Conservation (phyloP, 495 filamentous ascomycete species). For the Thozetella sp. region DNA sequence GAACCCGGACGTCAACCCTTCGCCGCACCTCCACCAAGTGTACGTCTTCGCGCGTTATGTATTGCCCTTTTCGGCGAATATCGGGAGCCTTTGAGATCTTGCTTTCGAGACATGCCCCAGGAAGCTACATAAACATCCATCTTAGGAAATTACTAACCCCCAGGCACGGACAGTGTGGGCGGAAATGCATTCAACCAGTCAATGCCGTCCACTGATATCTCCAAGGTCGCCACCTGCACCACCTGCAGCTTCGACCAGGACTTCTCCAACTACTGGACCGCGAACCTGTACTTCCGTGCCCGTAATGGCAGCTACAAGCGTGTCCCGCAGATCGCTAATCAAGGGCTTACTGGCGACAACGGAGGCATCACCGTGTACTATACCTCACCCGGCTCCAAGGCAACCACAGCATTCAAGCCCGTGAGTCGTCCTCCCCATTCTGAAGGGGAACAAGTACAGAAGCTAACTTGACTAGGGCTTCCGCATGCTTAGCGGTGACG, state of each 20-base stretch:
- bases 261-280: constrained; percentile 37
- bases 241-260: constrained; percentile 22
- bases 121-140: too few relatives aligned
- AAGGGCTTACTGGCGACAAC: constrained; percentile 27
- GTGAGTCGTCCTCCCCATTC: constrained; percentile 10
- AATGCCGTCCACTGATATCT: constrained; percentile 19
- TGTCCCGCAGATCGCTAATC: constrained; percentile 36
- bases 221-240: constrained; percentile 18
- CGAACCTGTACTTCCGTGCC: constrained; percentile 31
- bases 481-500: constrained; percentile 26
- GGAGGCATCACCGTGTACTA: constrained; percentile 43
- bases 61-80: background rate
- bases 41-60: constrained; percentile 14
- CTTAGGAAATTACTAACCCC: too few relatives aligned
- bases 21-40: constrained; percentile 24
- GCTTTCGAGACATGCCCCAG: too few relatives aligned
- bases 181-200: constrained; percentile 13
- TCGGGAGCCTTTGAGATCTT: too few relatives aligned
- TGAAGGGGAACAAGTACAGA: constrained; percentile 1
- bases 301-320: constrained; percentile 36
- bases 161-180: too few relatives aligned
- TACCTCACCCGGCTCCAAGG: constrained; percentile 29
- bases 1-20: constrained; percentile 20
- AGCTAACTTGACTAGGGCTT: constrained; percentile 14
- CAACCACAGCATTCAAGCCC: constrained; percentile 36